A percentile compares a stretch with the other conserved stretches of the same genome.
phyloP scores from a whole-genome alignment of 805 yeast species.

The Cyberlindnera maclurae region DNA sequence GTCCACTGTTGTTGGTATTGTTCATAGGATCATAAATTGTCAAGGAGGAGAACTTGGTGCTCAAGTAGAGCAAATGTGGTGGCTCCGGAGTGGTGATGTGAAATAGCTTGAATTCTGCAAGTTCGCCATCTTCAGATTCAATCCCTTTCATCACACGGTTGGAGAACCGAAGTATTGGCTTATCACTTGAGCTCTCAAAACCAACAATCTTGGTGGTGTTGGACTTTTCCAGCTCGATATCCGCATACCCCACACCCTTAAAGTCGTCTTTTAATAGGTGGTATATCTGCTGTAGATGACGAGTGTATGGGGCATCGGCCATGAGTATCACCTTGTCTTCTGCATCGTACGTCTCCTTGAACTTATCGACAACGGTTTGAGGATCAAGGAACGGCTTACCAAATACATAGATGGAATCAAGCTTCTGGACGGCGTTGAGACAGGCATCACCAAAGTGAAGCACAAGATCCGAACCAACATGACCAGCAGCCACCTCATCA shows the following conservation, averaged over 20 bases:
- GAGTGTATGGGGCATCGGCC: constrained; percentile 68
- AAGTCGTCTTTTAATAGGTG: constrained; percentile 25
- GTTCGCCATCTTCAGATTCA: constrained; percentile 24
- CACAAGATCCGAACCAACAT: constrained; percentile 76
- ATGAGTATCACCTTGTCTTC: constrained; percentile 49
- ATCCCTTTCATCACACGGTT: constrained; percentile 22
- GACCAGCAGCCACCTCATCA: constrained; percentile 95
- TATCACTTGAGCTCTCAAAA: constrained; percentile 15
- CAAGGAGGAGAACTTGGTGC: constrained; percentile 59
- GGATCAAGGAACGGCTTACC: constrained; percentile 57
- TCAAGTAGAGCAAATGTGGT: constrained; percentile 68
- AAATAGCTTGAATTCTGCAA: constrained; percentile 50
- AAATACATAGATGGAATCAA: constrained; percentile 75
- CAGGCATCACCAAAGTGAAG: constrained; percentile 96
- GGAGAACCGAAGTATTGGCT: constrained; percentile 17
- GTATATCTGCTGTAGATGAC: constrained; percentile 35
- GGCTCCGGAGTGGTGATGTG: constrained; percentile 71
- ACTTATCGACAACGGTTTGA: constrained; percentile 29
- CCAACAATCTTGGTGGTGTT: constrained; percentile 38
- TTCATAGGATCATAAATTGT: constrained; percentile 40
- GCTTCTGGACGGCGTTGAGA: constrained; percentile 63
- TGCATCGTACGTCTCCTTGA: constrained; percentile 36
- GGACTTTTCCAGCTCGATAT: constrained; percentile 28
- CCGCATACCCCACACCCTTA: constrained; percentile 32
- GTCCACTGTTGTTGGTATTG: constrained; percentile 39